phyloP scores from a whole-genome alignment of 1,139 yeast genomes.

The Pichia sp. region DNA sequence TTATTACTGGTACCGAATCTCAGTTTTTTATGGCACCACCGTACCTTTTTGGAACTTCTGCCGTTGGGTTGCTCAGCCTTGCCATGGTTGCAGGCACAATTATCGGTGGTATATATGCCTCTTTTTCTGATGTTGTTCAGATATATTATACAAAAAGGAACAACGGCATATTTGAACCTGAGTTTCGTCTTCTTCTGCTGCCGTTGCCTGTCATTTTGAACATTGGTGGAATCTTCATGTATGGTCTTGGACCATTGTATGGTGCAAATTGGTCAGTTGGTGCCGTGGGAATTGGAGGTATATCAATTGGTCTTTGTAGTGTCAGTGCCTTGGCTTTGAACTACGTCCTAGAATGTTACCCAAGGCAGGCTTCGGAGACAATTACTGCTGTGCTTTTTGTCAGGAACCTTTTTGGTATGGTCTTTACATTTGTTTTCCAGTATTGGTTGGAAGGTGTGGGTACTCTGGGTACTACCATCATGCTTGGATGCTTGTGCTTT shows the following conservation, averaged over 20 bases:
- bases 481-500: constrained; percentile 38
- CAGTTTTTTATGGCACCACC: constrained; percentile 44
- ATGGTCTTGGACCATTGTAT: constrained; percentile 57
- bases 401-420: constrained; percentile 41
- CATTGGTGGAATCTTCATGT: constrained; percentile 60
- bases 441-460: constrained; percentile 35
- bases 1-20: constrained; percentile 39
- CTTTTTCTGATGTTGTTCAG: constrained; percentile 59
- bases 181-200: constrained; percentile 31
- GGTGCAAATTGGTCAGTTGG: constrained; percentile 38
- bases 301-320: constrained; percentile 42
- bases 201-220: constrained; percentile 30
- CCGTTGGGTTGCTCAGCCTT: constrained; percentile 69
- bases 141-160: constrained; percentile 57
- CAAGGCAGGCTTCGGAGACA: constrained; percentile 38
- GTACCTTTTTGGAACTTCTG: constrained; percentile 59
- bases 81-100: constrained; percentile 68
- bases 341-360: constrained; percentile 52
- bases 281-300: constrained; percentile 40
- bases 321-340: constrained; percentile 49
- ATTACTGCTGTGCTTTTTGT: constrained; percentile 37
- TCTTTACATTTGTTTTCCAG: constrained; percentile 39
- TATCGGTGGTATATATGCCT: constrained; percentile 65
- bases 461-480: constrained; percentile 32
- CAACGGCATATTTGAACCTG: constrained; percentile 34